Base-by-base conservation (phyloP, 163 green algal genomes). In the Chlorella variabilis region DNA sequence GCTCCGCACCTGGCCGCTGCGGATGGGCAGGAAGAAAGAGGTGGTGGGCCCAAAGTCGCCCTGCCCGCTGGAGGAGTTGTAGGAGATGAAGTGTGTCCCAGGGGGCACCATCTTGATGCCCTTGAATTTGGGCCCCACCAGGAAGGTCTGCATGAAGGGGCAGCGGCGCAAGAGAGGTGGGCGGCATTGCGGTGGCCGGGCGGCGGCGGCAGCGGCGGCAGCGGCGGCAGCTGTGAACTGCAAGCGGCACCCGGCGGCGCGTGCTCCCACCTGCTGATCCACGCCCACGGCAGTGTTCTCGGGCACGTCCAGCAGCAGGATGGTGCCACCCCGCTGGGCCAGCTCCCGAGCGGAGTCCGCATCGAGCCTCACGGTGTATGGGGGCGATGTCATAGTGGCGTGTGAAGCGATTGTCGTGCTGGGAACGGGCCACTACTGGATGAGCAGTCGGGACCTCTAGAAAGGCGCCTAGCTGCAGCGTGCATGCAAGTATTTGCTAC, bases 101-200 rank as follows among this genome's bases (percentile, higher is more conserved):
- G 94, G 94, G 1, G 95, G 94, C 18, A 98, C 23, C 94, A 98
- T 98, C 80, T 98, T 98, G 7, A 98, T 75, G 39, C 95, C 95
- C 33, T 87, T 90, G 83, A 98, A 98, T n/a, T 90, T 90, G 21
- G 90, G 89, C 0, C 95, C 95, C 38, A 86, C 84, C 9, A 93
- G 41, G 66, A 97, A 98, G 20, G 85, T 92, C 91, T 96, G 86
- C 79, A 17, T 0, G 39, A 59, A 23, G 25, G 17, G 38, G 36
- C 4, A 77, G 70, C 4, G 49, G 6, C 2, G 20, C 11, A 45
- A 41, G 48, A 48, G 66, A 25, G 67, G n/a, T n/a, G n/a, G n/a
- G 38, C 74, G 18, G n/a, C 25, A n/a, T n/a, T n/a, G n/a, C n/a
- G n/a, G 67, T 13, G 29, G 42, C 13, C 4, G 39, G 27, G 45